Conservation (phyloP, 345 rosid species). For the Citrus mangshanensis region DNA sequence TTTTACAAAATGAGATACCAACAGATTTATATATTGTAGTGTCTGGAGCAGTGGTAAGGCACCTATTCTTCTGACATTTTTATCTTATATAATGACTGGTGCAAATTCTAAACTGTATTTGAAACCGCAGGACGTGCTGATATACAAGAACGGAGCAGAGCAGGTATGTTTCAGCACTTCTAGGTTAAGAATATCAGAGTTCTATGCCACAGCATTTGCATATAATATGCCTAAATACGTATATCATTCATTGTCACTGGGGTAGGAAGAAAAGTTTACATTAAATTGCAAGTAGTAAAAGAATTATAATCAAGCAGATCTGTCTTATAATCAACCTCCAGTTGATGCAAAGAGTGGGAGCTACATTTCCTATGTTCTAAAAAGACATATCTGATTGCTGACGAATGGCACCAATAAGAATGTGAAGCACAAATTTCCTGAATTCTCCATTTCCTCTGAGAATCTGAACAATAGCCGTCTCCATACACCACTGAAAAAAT, state of each 20-base stretch:
- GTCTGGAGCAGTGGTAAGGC: conserved; percentile 84
- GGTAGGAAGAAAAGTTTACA: not conserved
- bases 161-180: conserved; percentile 47
- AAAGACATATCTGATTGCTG: not conserved
- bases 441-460: not conserved
- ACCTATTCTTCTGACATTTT: not conserved
- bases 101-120: conserved; percentile 16
- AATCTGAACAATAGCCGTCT: not conserved
- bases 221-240: not conserved
- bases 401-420: not conserved
- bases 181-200: not conserved
- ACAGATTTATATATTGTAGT: conserved; percentile 86
- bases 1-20: conserved; percentile 83
- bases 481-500: not conserved
- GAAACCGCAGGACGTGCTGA: conserved; percentile 63
- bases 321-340: not conserved
- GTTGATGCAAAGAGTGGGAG: not conserved
- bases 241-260: not conserved
- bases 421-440: not conserved
- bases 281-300: not conserved
- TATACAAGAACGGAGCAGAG: conserved; percentile 64
- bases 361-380: not conserved
- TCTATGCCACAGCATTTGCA: not conserved
- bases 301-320: not conserved
- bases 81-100: not conserved